Base-by-base conservation (phyloP, 768 basidiomycete species). In the Phanerochaete sordida region DNA sequence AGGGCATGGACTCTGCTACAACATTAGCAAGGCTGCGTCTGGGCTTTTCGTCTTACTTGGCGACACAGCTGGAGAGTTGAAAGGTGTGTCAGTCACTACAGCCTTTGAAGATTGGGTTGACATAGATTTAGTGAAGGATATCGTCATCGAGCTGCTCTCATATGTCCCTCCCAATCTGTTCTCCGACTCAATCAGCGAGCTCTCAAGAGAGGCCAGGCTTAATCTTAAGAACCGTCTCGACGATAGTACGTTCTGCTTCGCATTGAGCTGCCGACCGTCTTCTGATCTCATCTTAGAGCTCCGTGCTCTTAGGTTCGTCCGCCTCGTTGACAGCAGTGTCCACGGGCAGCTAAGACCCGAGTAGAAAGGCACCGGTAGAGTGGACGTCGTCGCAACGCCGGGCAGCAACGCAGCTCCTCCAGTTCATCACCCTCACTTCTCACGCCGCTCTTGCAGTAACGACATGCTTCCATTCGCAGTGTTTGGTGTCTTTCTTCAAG, bases 351-450 rank as follows among this genome's bases (percentile, higher is more conserved):
- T 43, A n/a, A n/a, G n/a, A n/a, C n/a, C n/a, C n/a, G n/a, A n/a
- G n/a, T n/a, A n/a, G n/a, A n/a, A n/a, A n/a, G n/a, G n/a, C n/a
- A n/a, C n/a, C n/a, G n/a, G n/a, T n/a, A n/a, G n/a, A n/a, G n/a
- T n/a, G n/a, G n/a, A n/a, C n/a, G n/a, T n/a, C n/a, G n/a, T n/a
- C n/a, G n/a, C 50, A 23, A 12, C 46, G 23, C 28, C 30, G 44
- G n/a, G 33, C 37, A 26, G 30, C 58, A 15, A 56, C 60, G 24
- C 67, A 68, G 21, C 28, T 61, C 0, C 57, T 72, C 15, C 64
- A 69, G 56, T 74, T 81, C 56, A 60, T 78, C n/a, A 66, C 69
- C 1, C 64, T 79, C 27, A 57, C 76, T 24, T 76, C 74, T 74
- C 65, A 72, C 35, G 67, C 68, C 51, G 59, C 48, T 8, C 23